A percentile compares a stretch with the other conserved stretches of the same genome.
Conservation (phyloP, 345 rosid genomes). For the Populus euphratica region DNA sequence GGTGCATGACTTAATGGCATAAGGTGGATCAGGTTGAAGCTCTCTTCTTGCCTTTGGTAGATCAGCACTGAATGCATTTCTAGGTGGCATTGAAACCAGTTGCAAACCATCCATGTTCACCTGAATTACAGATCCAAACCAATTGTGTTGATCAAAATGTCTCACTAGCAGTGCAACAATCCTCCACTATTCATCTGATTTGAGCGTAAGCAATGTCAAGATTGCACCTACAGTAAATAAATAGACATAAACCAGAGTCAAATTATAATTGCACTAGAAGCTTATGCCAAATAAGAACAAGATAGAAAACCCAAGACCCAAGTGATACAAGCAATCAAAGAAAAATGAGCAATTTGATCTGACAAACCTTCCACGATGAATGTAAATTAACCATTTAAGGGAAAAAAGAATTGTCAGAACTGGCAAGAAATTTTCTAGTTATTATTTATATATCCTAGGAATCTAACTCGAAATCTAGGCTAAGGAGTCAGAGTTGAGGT, state of each 20-base stretch:
- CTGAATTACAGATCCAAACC: constrained; percentile 22
- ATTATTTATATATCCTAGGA: not conserved
- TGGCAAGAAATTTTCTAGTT: not conserved
- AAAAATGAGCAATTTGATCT: not conserved
- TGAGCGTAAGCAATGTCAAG: constrained; percentile 30
- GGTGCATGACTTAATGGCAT: constrained; percentile 17
- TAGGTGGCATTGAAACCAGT: constrained; percentile 25
- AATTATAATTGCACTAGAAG: not conserved
- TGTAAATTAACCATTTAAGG: not conserved
- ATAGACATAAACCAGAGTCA: not conserved
- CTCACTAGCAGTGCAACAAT: constrained; percentile 32
- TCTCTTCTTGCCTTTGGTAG: constrained; percentile 13
- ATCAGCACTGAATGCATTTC: constrained; percentile 27
- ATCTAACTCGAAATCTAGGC: not conserved
- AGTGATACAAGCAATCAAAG: not conserved
- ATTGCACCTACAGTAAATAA: constrained; percentile 24
- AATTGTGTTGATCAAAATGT: constrained; percentile 28
- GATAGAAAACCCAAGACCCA: not conserved
- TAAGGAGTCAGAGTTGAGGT: not conserved
- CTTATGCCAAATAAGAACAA: not conserved
- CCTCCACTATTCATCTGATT: constrained; percentile 35
- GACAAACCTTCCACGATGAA: too few species aligned
- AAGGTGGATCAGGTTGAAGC: constrained; percentile 19
- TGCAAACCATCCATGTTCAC: constrained; percentile 32
- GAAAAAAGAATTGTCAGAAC: not conserved